Percentiles rank a stretch among this genome's conserved stretches.
Evolutionary conservation across 495 filamentous ascomycete genomes (phyloP).

Genomic region (Cercophora sp.): DNA sequence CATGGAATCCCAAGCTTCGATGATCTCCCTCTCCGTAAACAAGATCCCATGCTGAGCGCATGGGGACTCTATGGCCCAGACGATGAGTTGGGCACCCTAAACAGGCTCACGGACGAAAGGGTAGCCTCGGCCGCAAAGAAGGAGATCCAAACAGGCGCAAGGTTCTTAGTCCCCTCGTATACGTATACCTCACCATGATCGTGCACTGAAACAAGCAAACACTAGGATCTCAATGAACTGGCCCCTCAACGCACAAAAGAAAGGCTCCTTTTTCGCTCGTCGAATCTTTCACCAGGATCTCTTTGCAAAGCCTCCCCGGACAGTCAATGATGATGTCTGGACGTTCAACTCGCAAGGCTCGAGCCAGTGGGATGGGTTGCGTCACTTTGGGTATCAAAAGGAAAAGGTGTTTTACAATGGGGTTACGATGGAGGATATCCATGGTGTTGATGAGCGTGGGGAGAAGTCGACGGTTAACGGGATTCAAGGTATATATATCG

Average conservation of each 20-base stretch:
- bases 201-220: not conserved
- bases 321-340: conserved; percentile 57
- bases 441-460: conserved; percentile 30
- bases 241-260: conserved; percentile 38
- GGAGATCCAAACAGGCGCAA: conserved; percentile 49
- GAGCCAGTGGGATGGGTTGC: conserved; percentile 43
- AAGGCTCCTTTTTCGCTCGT: conserved; percentile 36
- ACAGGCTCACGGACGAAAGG: conserved; percentile 40
- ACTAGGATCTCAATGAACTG: conserved; percentile 44
- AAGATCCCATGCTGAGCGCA: conserved; percentile 40
- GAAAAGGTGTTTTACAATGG: conserved; percentile 59
- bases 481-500: conserved; percentile 44
- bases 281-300: conserved; percentile 39
- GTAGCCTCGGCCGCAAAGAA: conserved; percentile 41
- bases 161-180: conserved; percentile 18
- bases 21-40: conserved; percentile 38
- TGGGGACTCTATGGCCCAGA: conserved; percentile 49
- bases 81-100: conserved; percentile 46
- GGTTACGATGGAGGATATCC: conserved; percentile 53
- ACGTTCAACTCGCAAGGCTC: conserved; percentile 57
- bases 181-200: not conserved
- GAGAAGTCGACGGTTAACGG: conserved; percentile 40
- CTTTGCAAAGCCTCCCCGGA: conserved; percentile 30
- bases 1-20: conserved; percentile 43
- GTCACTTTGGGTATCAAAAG: conserved; percentile 51